Base-by-base conservation (phyloP, 2,329 filamentous ascomycete genomes). In the Exophiala calicioides region DNA sequence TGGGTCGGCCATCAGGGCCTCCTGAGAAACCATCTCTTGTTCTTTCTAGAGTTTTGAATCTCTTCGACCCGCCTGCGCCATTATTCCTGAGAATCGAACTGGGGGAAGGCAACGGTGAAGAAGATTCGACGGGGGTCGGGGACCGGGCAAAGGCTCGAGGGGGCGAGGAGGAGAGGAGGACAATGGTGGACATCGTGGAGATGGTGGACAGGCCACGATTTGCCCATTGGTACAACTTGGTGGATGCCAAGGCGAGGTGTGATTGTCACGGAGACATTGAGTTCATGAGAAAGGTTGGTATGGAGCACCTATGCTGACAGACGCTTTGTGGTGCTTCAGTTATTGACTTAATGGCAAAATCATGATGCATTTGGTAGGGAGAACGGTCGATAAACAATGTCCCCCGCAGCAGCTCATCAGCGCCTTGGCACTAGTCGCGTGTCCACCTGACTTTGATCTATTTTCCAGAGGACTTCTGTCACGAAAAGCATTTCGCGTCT, bases 161-260 rank as follows among this genome's bases (percentile, higher is more conserved):
- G 19, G 71, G 68, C 3, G 70, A 70, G 13, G 70, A 72, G 19
- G 68, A 70, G 39, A 73, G 57, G 44, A 70, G 50, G 44, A 69
- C 64, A 41, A 70, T 58, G 26, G 71, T 62, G 10, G 63, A 54
- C 38, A 70, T 58, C 26, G 71, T 62, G 10, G 63, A 54, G 37
- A 61, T 58, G 44, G 59, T 60, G 50, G 60, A 57, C 10, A 23
- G 31, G 31, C 37, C 21, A 16, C 26, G 21, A 31, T 31, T 27
- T 34, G 47, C 46, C 57, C 57, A 55, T 56, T 44, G 52, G 44
- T 36, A 34, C 43, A 32, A 35, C 16, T 15, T 35, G 16, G 44
- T 15, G 39, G 36, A 26, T 39, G 55, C 55, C 55, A 57, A 47
- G 20, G 31, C n/a, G 45, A 19, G 23, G 19, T 15, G 8, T 12